Base-by-base conservation (phyloP, 345 rosid species). In the Abelmoschus esculentus region DNA sequence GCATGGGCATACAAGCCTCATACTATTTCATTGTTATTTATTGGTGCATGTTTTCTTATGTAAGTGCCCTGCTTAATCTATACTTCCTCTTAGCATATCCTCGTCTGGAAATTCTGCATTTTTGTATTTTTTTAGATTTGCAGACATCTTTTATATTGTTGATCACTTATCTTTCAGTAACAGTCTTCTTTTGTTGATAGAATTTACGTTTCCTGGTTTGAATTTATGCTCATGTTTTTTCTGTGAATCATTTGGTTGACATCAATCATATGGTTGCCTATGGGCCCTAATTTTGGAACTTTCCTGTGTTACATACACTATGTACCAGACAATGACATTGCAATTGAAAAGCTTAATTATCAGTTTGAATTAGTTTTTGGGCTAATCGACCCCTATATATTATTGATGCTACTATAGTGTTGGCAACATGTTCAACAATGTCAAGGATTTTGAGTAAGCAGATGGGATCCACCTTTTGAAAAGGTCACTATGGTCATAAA, bases 1-100 rank as follows among this genome's bases (percentile, higher is more conserved):
- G 96, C 99, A 74, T 95, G 99, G 99, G 99, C 99, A 38, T 95
- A 95, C 78, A 84, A 82, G 85, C 99, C 99, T 80, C 96, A 87
- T 62, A 91, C 99, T 15, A 85, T 95, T 78, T 83, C 98, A 38
- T 76, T 91, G 74, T 83, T 95, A 76, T 87, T 95, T 58, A 71
- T 95, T 72, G 99, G 99, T 68, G 93, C 99, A 13, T 95, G 97
- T 74, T 86, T 87, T 72, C 82, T 95, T 60, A 91, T 95, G 99
- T 95, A 73, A 91, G 93, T 84, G 10, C 65, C 60, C 17, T 57
- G 9, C 46, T 69, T 10, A 13, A 28, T 65, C 15, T 26, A 3
- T 42, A 5, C 5, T 58, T 74, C 38, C 17, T 62, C 3, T 56
- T 66, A 22, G 40, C 9, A 46, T 52, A 53, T 50, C 32, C 31